Evolutionary conservation across 2,329 filamentous ascomycete species (phyloP), one percentile per base, ranked within the genome.

Genomic region (Colletotrichum filicis): DNA sequence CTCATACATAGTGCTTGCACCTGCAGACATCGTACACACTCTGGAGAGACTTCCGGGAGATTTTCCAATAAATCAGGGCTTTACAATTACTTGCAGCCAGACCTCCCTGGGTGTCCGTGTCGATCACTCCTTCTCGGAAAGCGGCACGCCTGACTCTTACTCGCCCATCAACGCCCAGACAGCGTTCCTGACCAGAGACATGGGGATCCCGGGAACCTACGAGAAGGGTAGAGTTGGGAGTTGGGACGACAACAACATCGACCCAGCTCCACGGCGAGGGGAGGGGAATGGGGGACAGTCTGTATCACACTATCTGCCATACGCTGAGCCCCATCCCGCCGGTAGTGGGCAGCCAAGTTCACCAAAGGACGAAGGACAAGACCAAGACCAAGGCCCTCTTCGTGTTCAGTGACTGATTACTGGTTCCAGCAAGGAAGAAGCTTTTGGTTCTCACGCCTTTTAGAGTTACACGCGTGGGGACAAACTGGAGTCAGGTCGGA

Each of bases 31-130:
- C 19, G 42, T 52, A 16, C 9, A n/a, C 42, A 49, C 19, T 49
- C 19, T 16, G 5, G 16, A 35, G 14, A 71, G 32, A 35, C 63
- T 71, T 67, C 56, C 63, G 56, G 63, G 63, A 57, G 56, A 69
- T 53, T 37, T 57, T 9, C 59, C 32, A 55, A 42, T 22, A 53
- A 24, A 11, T 3, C 35, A 19, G 19, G 14, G 22, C 19, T n/a
- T 52, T 26, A 3, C 59, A 14, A 22, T 52, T 11, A 24, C 46
- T 24, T 12, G 26, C 19, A 9, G 42, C 12, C 14, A 24, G 11
- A 9, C 37, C 16, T 32, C 3, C 19, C 26, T 32, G 9, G 12
- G 11, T 12, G n/a, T 11, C n/a, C 14, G 37, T 42, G 4, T 14
- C 49, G 42, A 49, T n/a, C 42, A 49, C 19, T 9, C 19, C 19